Conservation (phyloP, 2,329 filamentous ascomycete species). For the Fusarium anguioides region DNA sequence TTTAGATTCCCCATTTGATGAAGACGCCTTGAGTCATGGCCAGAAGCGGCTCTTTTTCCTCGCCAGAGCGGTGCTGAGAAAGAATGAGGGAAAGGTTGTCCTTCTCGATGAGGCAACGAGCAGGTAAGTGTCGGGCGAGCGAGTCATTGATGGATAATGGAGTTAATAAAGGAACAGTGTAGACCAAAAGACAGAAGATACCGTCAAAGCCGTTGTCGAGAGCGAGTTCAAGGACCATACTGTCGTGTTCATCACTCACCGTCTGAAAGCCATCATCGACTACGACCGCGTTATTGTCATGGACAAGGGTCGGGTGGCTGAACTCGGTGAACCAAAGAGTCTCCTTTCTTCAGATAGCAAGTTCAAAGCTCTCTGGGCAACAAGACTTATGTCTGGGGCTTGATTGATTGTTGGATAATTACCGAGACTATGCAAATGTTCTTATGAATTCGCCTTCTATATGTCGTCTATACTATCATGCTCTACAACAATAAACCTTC, state of each 20-base stretch:
- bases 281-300: slow-evolving; percentile 47
- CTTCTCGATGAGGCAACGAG: slow-evolving; percentile 58
- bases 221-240: slow-evolving; percentile 58
- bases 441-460: slow-evolving; percentile 16
- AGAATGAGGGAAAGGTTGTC: slow-evolving; percentile 52
- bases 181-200: slow-evolving; percentile 49
- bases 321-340: slow-evolving; percentile 42
- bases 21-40: slow-evolving; percentile 55
- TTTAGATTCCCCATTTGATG: slow-evolving; percentile 51
- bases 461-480: slow-evolving; percentile 48
- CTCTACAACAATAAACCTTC: slow-evolving; percentile 62
- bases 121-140: slow-evolving; percentile 43
- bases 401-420: background rate
- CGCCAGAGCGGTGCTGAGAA: slow-evolving; percentile 58
- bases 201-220: slow-evolving; percentile 50
- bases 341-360: slow-evolving; percentile 32
- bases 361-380: slow-evolving; percentile 46
- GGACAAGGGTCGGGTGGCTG: slow-evolving; percentile 43
- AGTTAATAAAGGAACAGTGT: slow-evolving; percentile 42
- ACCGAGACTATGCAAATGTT: background rate
- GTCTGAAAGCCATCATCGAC: slow-evolving; percentile 56
- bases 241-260: slow-evolving; percentile 59
- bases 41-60: slow-evolving; percentile 64
- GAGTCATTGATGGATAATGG: no score
- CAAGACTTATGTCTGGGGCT: slow-evolving; percentile 29